Evolutionary conservation across 768 basidiomycete species (phyloP).

Genomic region (Naganishia antarctica): DNA sequence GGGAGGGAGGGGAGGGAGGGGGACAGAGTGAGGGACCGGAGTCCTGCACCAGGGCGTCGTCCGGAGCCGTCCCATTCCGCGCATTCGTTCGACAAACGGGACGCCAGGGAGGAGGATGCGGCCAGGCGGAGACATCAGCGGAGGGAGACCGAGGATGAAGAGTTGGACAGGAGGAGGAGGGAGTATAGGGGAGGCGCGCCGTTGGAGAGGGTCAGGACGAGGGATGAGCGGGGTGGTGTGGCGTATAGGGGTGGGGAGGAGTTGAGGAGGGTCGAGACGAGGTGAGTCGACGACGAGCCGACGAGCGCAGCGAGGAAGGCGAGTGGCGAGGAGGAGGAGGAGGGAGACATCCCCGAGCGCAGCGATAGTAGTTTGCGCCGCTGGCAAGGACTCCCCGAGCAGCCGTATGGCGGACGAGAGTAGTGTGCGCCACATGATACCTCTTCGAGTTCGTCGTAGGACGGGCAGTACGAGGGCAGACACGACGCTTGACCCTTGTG

Average conservation of each 20-base stretch:
- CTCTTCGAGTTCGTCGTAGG: no score
- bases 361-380: no score
- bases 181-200: conserved; percentile 24
- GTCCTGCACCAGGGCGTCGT: background rate
- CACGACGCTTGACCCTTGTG: no score
- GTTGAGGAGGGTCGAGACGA: conserved; percentile 20
- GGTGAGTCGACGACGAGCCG: background rate
- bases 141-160: conserved; percentile 1
- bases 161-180: conserved; percentile 14
- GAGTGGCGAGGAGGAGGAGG: background rate
- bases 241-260: conserved; percentile 19
- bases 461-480: no score
- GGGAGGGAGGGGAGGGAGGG: no score
- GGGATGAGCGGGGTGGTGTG: conserved; percentile 23
- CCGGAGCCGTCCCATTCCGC: background rate
- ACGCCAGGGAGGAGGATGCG: conserved; percentile 25
- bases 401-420: no score
- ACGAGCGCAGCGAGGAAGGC: background rate
- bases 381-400: no score
- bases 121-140: conserved; percentile 22
- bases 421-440: no score
- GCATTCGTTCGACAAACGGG: conserved; percentile 11
- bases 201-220: conserved; percentile 18
- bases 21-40: conserved; percentile 32
- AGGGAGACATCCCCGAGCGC: no score